These are phyloP conservation scores for Phytophthora podocarpi DNA, from an alignment of 352 stramenopile species.

Conservation along the genomic window DNA sequence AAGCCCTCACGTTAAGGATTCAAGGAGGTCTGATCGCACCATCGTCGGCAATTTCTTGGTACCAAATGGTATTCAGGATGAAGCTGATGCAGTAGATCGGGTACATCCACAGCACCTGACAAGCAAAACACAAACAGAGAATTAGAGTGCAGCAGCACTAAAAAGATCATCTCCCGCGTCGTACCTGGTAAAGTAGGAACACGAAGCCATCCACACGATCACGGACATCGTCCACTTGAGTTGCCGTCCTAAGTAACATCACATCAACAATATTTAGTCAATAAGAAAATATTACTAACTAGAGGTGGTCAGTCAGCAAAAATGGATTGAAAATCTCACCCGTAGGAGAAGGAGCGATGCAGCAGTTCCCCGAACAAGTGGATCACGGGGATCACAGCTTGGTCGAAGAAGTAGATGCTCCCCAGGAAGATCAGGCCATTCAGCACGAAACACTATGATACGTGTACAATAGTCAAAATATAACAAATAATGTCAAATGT, in stretches of 20 bases:
- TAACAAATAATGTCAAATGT: not conserved
- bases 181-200: conserved; percentile 86
- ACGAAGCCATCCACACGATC: conserved; percentile 84
- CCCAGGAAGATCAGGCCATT: conserved; percentile 90
- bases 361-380: conserved; percentile 88
- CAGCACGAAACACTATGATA: conserved; percentile 79
- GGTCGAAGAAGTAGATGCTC: conserved; percentile 91
- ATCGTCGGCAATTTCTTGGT: conserved; percentile 90
- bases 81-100: conserved; percentile 93
- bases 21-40: conserved; percentile 38
- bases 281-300: not conserved
- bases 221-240: conserved; percentile 72
- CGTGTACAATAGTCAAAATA: not conserved
- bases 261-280: not conserved
- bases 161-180: not conserved
- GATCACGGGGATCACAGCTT: conserved; percentile 84
- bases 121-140: not conserved
- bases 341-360: conserved; percentile 67
- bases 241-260: conserved; percentile 35
- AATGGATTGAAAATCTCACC: conserved; percentile 31
- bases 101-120: conserved; percentile 88
- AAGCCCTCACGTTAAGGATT: not conserved
- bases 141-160: not conserved
- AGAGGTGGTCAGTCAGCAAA: not conserved
- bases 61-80: conserved; percentile 92